Percentiles rank a stretch among this genome's conserved stretches.
These are phyloP conservation scores for Chrysosphaeria jannelii DNA, from an alignment of 2,329 filamentous ascomycete species.

Conservation along the genomic window DNA sequence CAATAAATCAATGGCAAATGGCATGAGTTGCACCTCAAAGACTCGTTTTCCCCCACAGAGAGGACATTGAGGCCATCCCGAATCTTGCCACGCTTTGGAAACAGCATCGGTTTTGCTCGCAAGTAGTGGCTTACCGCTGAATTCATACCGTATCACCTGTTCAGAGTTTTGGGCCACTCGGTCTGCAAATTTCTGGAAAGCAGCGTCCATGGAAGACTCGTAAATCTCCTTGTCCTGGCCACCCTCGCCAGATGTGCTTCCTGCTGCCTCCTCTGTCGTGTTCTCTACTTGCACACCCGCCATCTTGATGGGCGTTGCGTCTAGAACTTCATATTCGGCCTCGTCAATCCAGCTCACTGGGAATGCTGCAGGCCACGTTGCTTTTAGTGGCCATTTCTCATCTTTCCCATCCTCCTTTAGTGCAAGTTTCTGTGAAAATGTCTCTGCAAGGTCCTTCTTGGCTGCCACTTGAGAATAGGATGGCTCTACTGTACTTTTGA, in stretches of 20 bases:
- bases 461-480: too few species aligned
- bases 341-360: constrained; percentile 53
- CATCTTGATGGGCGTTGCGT: constrained; percentile 17
- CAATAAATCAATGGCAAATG: constrained; percentile 66
- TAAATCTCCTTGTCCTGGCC: constrained; percentile 32
- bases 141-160: constrained; percentile 59
- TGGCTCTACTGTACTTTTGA: constrained; percentile 5
- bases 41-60: constrained; percentile 46
- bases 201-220: constrained; percentile 42
- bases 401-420: constrained; percentile 52
- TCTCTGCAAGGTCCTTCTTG: constrained; percentile 16
- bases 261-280: too few species aligned
- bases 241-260: too few species aligned
- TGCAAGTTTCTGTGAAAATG: constrained; percentile 47
- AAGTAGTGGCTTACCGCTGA: constrained; percentile 39
- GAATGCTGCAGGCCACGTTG: constrained; percentile 38
- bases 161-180: constrained; percentile 53
- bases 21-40: constrained; percentile 81
- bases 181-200: constrained; percentile 57
- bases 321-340: constrained; percentile 74
- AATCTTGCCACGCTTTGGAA: constrained; percentile 18
- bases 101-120: constrained; percentile 54
- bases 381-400: constrained; percentile 49
- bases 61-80: constrained; percentile 39
- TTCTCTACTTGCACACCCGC: constrained; percentile 15